These are phyloP conservation scores for Saccharomycodes ludwigii DNA, from an alignment of 805 yeast genomes.

Conservation along the genomic window DNA sequence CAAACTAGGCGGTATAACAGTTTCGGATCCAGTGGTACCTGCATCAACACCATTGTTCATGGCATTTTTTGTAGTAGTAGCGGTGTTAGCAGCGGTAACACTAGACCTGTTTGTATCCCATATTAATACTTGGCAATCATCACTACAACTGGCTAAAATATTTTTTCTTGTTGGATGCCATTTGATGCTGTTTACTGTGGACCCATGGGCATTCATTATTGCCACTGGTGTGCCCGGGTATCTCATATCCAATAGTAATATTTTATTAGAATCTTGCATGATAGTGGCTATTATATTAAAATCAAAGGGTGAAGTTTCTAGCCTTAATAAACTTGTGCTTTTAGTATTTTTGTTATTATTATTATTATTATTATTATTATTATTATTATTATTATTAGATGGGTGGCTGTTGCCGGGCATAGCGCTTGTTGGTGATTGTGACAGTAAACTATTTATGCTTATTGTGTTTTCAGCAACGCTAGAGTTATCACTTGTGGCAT, in stretches of 20 bases:
- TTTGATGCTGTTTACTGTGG: slow-evolving; percentile 55
- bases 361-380: background rate
- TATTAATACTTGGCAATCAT: slow-evolving; percentile 59
- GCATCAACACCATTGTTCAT: slow-evolving; percentile 2
- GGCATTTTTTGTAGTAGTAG: background rate
- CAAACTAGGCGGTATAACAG: slow-evolving; percentile 21
- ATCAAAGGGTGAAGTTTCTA: slow-evolving; percentile 71
- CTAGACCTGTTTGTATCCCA: slow-evolving; percentile 43
- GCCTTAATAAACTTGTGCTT: slow-evolving; percentile 52
- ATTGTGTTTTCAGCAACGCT: background rate
- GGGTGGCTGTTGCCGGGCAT: no score
- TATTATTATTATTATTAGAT: background rate
- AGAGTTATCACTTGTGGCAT: no score
- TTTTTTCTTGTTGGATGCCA: slow-evolving; percentile 75
- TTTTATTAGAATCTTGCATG: slow-evolving; percentile 53
- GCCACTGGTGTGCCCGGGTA: slow-evolving; percentile 74
- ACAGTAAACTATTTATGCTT: no score
- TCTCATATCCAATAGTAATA: slow-evolving; percentile 70
- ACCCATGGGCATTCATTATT: slow-evolving; percentile 55
- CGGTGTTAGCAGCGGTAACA: background rate
- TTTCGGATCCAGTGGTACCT: slow-evolving; percentile 4
- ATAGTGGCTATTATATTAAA: slow-evolving; percentile 76
- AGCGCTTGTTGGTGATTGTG: no score
- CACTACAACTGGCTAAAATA: slow-evolving; percentile 49
- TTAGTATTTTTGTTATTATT: slow-evolving; percentile 2